These are phyloP conservation scores for Stropharia rugosoannulata DNA, from an alignment of 768 basidiomycete genomes.

Conservation along the genomic window DNA sequence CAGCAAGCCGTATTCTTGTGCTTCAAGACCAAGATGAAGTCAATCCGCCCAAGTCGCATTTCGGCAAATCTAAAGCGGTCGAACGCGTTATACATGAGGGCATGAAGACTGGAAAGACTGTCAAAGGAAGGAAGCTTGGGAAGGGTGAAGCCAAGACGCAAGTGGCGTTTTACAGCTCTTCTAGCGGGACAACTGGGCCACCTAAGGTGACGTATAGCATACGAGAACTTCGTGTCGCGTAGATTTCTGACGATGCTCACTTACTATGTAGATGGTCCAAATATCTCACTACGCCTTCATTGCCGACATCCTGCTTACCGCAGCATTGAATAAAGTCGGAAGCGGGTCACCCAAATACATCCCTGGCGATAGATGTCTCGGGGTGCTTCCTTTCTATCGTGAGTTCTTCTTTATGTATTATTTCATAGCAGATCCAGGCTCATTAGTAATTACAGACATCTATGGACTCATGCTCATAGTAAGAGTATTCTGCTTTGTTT, in stretches of 20 bases:
- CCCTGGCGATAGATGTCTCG: slow-evolving; percentile 8
- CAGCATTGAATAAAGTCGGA: slow-evolving; percentile 8
- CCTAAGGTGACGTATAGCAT: slow-evolving; percentile 2
- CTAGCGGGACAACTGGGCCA: slow-evolving; percentile 8
- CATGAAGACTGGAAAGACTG: neutral
- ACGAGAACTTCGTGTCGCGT: too few species aligned
- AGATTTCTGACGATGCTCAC: too few species aligned
- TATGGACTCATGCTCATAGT: slow-evolving; percentile 7
- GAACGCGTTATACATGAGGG: slow-evolving; percentile 4
- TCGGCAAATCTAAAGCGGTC: neutral
- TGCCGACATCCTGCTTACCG: slow-evolving; percentile 4
- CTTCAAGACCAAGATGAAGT: slow-evolving; percentile 7
- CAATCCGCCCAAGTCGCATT: neutral
- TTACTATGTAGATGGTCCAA: slow-evolving; percentile 5
- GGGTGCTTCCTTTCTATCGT: slow-evolving; percentile 10
- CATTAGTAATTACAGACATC: neutral
- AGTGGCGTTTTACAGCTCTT: slow-evolving; percentile 10
- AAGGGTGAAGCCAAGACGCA: slow-evolving; percentile 6
- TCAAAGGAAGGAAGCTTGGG: neutral
- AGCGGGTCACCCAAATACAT: neutral
- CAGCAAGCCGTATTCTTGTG: neutral
- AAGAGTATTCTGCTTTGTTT: neutral
- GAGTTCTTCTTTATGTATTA: neutral
- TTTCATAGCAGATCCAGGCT: neutral
- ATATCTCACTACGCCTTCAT: slow-evolving; percentile 8